Evolutionary conservation across 1,284 basidiomycete species (phyloP), one percentile per base, ranked within the genome.

Genomic region (Ustilago tritici): DNA sequence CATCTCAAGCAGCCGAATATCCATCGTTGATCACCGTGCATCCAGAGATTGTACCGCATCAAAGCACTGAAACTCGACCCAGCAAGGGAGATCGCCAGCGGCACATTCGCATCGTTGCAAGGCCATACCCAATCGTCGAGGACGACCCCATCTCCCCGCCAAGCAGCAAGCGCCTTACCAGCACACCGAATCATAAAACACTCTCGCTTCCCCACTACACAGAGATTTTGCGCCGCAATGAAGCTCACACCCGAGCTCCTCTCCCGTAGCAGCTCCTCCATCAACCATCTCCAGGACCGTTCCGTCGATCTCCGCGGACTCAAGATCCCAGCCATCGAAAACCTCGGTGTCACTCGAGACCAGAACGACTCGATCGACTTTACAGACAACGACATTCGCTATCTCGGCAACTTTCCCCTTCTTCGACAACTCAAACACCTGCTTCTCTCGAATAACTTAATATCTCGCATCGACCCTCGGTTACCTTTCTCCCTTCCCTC

Each of bases 251-350:
- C 94, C 71, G 94, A 96, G 90, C 91, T 96, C 78, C 89, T 95
- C 76, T 91, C 90, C 23, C 91, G 92, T 85, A 91, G 91, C 54
- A 88, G 90, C 60, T 93, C 93, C 65, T 90, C 91, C 71, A 89
- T 97, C 78, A 98, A 96, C 85, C 91, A 95, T 36, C 87, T 95
- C 65, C 95, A 95, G 88, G 95, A 99, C 87, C 91, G 97, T 67
- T 93, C 98, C 88, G 90, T 99, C 73, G 84, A 84, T 59, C 54
- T 78, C 41, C 70, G 79, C 46, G 80, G 80, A 23, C 93, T 94
- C 88, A 96, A 95, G 90, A 98, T 99, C 84, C 95, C 95, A 53
- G 92, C 93, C 60, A 99, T 99, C 86, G 97, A 99, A 91, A 99
- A 99, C 89, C 90, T 99, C 81, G 97, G 95, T 89, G 95, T 98